These are phyloP conservation scores for Ettlia oleoabundans DNA, from an alignment of 139 green algal species.

Conservation along the genomic window DNA sequence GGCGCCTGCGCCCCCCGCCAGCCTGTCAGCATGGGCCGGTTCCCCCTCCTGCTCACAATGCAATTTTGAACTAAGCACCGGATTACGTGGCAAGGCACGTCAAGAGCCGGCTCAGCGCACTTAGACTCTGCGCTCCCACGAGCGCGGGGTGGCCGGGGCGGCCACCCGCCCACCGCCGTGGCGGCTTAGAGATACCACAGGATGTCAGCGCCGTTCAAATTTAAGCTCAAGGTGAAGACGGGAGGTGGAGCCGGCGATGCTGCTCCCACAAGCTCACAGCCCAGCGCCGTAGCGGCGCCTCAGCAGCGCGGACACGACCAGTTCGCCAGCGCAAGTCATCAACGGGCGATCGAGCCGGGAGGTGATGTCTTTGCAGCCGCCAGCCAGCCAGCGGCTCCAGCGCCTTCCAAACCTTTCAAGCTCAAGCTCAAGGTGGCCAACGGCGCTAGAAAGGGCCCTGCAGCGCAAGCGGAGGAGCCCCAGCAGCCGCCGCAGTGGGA, in stretches of 20 bases:
- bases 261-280: not conserved
- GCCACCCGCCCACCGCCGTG: no score
- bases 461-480: not conserved
- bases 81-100: no score
- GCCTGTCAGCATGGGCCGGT: no score
- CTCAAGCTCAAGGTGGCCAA: slow-evolving; percentile 23
- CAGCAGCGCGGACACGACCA: not conserved
- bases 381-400: not conserved
- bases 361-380: not conserved
- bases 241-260: no score
- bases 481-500: not conserved
- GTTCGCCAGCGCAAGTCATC: not conserved
- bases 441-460: not conserved
- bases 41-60: no score
- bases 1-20: no score
- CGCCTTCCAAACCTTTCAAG: slow-evolving; percentile 24
- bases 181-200: no score
- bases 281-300: no score
- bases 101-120: no score
- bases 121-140: no score
- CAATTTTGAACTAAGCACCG: no score
- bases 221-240: slow-evolving; percentile 29
- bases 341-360: not conserved
- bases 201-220: slow-evolving; percentile 2
- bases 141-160: no score